Conservation (phyloP, 495 filamentous ascomycete genomes). For the Emericellopsis terricola region DNA sequence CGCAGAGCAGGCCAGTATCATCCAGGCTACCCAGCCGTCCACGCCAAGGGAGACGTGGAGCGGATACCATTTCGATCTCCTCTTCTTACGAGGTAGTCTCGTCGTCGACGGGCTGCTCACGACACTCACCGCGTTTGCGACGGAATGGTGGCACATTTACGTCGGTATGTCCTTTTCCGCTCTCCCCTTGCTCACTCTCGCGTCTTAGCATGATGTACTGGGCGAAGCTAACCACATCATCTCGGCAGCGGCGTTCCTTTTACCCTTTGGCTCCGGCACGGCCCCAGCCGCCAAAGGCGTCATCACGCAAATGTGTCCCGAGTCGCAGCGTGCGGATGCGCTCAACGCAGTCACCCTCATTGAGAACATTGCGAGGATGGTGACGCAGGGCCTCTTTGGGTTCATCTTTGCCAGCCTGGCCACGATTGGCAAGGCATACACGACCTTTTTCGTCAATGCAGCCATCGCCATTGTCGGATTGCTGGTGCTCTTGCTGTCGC, state of each 20-base stretch:
- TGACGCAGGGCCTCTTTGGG: conserved; percentile 34
- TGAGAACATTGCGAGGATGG: conserved; percentile 32
- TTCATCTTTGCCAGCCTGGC: conserved; percentile 33
- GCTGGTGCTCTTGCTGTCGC: conserved; percentile 23
- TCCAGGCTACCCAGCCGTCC: not conserved
- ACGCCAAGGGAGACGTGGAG: conserved; percentile 10
- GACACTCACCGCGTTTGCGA: conserved; percentile 28
- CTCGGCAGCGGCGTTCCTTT: conserved; percentile 18
- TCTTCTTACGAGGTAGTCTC: conserved; percentile 34
- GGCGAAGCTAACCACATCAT: not conserved
- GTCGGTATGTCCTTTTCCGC: conserved; percentile 13
- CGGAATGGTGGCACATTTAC: conserved; percentile 35
- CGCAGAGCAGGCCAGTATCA: no score
- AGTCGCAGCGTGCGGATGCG: conserved; percentile 28
- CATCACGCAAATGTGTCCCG: conserved; percentile 34
- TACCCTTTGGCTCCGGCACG: conserved; percentile 36
- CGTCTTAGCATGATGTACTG: not conserved
- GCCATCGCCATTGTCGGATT: conserved; percentile 29
- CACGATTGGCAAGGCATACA: conserved; percentile 22
- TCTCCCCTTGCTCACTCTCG: not conserved
- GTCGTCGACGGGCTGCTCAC: conserved; percentile 33
- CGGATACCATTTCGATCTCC: conserved; percentile 29
- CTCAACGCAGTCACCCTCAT: conserved; percentile 37
- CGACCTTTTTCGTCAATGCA: conserved; percentile 36
- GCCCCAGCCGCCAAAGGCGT: conserved; percentile 38